A percentile compares a stretch with the other conserved stretches of the same genome.
phyloP scores from a whole-genome alignment of 257 asterid species.

The Salvia rosmarinus region DNA sequence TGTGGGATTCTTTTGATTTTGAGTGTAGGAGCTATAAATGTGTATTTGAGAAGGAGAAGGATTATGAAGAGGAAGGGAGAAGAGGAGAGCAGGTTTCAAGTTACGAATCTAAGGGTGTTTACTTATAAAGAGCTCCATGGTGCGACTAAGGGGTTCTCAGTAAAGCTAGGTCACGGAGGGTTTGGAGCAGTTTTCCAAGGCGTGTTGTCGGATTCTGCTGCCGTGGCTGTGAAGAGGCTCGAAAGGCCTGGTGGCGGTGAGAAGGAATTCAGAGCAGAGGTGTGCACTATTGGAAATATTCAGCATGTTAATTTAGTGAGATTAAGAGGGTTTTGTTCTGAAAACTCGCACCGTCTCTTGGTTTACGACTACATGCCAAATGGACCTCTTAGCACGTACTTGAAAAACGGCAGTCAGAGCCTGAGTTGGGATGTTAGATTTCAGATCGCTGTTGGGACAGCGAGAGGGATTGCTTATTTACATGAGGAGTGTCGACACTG shows the following conservation, averaged over 20 bases:
- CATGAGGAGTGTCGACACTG: conserved; percentile 76
- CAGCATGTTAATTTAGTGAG: conserved; percentile 84
- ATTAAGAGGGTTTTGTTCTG: conserved; percentile 77
- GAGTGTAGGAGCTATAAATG: conserved; percentile 40
- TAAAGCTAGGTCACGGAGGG: conserved; percentile 88
- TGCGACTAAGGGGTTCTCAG: conserved; percentile 74
- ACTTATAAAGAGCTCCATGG: conserved; percentile 71
- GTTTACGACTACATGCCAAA: conserved; percentile 86
- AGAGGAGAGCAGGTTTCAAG: conserved; percentile 55
- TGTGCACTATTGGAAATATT: conserved; percentile 76
- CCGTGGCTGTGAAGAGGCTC: conserved; percentile 78
- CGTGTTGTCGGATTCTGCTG: conserved; percentile 52
- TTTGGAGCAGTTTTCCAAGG: conserved; percentile 83
- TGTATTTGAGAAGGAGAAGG: conserved; percentile 50
- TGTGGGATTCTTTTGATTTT: conserved; percentile 54
- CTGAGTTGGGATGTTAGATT: conserved; percentile 74
- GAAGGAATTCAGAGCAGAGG: conserved; percentile 81
- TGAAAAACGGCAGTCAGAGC: conserved; percentile 51
- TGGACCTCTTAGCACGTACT: conserved; percentile 69
- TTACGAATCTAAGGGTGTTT: conserved; percentile 61
- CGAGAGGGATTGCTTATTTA: conserved; percentile 74
- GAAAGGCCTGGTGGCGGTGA: conserved; percentile 83
- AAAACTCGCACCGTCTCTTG: conserved; percentile 69
- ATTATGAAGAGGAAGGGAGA: conserved; percentile 41
- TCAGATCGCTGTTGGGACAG: conserved; percentile 62